phyloP scores from a whole-genome alignment of 2,329 filamentous ascomycete species.

The Lachnellula suecica region DNA sequence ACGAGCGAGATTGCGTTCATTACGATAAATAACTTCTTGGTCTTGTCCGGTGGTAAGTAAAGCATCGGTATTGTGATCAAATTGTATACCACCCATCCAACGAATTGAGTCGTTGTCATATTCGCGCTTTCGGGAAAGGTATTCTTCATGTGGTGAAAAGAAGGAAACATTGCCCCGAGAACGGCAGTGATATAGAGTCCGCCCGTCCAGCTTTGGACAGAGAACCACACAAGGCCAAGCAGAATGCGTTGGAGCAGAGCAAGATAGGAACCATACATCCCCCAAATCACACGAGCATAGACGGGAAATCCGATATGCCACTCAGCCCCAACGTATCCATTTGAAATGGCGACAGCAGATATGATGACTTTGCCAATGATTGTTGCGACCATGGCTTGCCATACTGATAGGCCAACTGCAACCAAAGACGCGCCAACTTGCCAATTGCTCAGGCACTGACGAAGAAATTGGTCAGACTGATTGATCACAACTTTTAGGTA shows the following conservation, averaged over 20 bases:
- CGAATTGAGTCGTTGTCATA: constrained; percentile 36
- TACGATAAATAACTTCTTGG: constrained; percentile 31
- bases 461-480: no score
- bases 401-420: constrained; percentile 38
- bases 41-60: constrained; percentile 42
- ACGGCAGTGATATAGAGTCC: constrained; percentile 39
- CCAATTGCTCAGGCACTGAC: constrained; percentile 11
- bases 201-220: constrained; percentile 12
- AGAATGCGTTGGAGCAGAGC: constrained; percentile 40
- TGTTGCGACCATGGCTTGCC: constrained; percentile 40
- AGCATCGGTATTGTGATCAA: constrained; percentile 40
- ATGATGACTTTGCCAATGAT: constrained; percentile 40
- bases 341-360: constrained; percentile 35
- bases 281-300: constrained; percentile 39
- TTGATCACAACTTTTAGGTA: no score
- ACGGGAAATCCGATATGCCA: constrained; percentile 46
- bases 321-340: constrained; percentile 38
- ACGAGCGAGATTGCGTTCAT: constrained; percentile 34
- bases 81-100: constrained; percentile 38
- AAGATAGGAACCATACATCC: constrained; percentile 40
- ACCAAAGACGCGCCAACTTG: constrained; percentile 30
- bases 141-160: constrained; percentile 36
- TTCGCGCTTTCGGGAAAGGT: constrained; percentile 32
- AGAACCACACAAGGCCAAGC: constrained; percentile 39
- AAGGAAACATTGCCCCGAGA: constrained; percentile 37